Evolutionary conservation across 2,329 filamentous ascomycete genomes (phyloP).

Genomic region (Ophiostoma populinum): DNA sequence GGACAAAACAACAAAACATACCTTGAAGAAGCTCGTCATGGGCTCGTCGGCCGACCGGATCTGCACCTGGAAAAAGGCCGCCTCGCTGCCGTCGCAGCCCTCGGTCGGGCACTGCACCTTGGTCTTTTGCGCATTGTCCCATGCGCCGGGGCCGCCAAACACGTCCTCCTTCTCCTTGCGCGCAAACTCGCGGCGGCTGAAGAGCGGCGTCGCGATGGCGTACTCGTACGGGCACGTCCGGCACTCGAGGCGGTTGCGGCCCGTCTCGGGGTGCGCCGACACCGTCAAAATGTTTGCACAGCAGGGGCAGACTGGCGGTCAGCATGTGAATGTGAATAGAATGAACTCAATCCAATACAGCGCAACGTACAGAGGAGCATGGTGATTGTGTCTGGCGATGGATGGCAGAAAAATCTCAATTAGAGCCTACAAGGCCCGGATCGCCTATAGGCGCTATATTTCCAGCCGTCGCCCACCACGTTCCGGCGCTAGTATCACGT

Average conservation of each 20-base stretch:
- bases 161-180: conserved; percentile 80
- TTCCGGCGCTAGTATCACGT: no score
- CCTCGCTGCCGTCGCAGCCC: conserved; percentile 64
- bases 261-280: conserved; percentile 32
- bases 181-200: conserved; percentile 67
- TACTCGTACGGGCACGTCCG: conserved; percentile 90
- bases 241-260: conserved; percentile 77
- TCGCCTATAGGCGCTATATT: no score
- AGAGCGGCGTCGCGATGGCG: conserved; percentile 61
- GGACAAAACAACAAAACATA: conserved; percentile 18
- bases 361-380: conserved; percentile 7
- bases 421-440: no score
- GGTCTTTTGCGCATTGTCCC: conserved; percentile 81
- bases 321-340: not conserved
- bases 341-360: conserved; percentile 3
- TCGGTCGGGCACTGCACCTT: conserved; percentile 68
- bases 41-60: conserved; percentile 97
- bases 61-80: conserved; percentile 92
- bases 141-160: conserved; percentile 72
- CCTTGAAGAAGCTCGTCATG: conserved; percentile 93
- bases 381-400: not conserved
- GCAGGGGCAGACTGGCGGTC: conserved; percentile 52
- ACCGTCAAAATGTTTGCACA: conserved; percentile 76
- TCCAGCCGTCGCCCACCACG: no score
- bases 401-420: not conserved